phyloP scores from a whole-genome alignment of 768 basidiomycete species.

The Lentinula lateritia region DNA sequence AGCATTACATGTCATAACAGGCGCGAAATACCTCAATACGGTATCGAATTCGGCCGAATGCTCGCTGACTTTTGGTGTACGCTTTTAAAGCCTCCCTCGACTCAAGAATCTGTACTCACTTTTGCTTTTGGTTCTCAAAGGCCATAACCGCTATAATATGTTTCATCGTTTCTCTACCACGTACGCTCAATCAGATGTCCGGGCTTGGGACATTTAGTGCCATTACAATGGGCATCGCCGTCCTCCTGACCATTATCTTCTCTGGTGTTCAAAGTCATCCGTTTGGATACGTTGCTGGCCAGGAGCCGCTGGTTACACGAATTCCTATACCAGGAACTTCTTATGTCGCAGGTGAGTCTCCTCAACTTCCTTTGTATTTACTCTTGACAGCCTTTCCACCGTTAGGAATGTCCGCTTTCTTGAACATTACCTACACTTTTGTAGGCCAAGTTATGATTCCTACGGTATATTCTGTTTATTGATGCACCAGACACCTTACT shows the following conservation, averaged over 20 bases:
- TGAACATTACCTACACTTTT: conserved; percentile 41
- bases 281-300: conserved; percentile 29
- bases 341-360: conserved; percentile 28
- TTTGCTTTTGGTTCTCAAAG: neutral
- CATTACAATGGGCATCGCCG: conserved; percentile 41
- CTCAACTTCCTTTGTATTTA: neutral
- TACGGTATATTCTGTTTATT: conserved; percentile 18
- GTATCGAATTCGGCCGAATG: conserved; percentile 34
- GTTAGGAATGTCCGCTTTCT: conserved; percentile 37
- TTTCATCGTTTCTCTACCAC: conserved; percentile 37
- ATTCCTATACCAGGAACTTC: conserved; percentile 32
- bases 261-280: conserved; percentile 35
- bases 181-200: conserved; percentile 37
- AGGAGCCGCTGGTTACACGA: conserved; percentile 30
- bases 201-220: conserved; percentile 34
- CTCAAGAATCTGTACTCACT: neutral
- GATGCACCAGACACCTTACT: neutral
- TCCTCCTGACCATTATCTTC: conserved; percentile 37
- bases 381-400: neutral
- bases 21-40: conserved; percentile 40
- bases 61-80: conserved; percentile 30
- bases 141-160: conserved; percentile 30
- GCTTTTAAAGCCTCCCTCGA: neutral
- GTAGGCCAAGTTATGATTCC: conserved; percentile 41
- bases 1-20: conserved; percentile 42